These are phyloP conservation scores for Cryptosporidium muris DNA, from an alignment of 169 alveolate genomes.

Conservation along the genomic window DNA sequence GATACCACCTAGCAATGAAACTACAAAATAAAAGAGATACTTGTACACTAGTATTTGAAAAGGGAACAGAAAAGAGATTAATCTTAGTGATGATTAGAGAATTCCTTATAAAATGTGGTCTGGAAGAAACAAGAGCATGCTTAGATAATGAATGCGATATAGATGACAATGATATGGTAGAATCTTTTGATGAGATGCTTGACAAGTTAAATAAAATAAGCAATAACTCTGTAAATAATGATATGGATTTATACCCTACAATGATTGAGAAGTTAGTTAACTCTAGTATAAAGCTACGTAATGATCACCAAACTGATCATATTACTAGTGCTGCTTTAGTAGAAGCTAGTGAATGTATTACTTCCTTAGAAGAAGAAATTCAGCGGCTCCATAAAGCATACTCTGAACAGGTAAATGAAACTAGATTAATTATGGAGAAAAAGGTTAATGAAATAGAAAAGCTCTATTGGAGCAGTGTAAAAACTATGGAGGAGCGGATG, in stretches of 20 bases:
- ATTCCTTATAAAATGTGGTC: constrained; percentile 8
- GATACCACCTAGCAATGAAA: constrained; percentile 2
- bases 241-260: not conserved
- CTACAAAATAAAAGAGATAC: not conserved
- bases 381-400: constrained; percentile 19
- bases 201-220: not conserved
- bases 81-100: constrained; percentile 14
- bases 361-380: constrained; percentile 52
- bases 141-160: constrained; percentile 14
- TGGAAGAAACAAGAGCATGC: constrained; percentile 2
- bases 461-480: constrained; percentile 1
- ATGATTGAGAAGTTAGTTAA: constrained; percentile 20
- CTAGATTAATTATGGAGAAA: constrained; percentile 50
- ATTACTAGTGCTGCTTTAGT: constrained; percentile 33
- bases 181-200: not conserved
- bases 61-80: not conserved
- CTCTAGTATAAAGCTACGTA: not conserved
- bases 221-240: not conserved
- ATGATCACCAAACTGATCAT: constrained; percentile 42
- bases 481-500: no score
- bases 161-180: not conserved
- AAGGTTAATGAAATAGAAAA: constrained; percentile 46
- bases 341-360: constrained; percentile 59
- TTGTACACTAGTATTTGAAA: not conserved
- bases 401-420: constrained; percentile 44